Base-by-base conservation (phyloP, 1,284 basidiomycete species). In the Apiotrichum sp. region DNA sequence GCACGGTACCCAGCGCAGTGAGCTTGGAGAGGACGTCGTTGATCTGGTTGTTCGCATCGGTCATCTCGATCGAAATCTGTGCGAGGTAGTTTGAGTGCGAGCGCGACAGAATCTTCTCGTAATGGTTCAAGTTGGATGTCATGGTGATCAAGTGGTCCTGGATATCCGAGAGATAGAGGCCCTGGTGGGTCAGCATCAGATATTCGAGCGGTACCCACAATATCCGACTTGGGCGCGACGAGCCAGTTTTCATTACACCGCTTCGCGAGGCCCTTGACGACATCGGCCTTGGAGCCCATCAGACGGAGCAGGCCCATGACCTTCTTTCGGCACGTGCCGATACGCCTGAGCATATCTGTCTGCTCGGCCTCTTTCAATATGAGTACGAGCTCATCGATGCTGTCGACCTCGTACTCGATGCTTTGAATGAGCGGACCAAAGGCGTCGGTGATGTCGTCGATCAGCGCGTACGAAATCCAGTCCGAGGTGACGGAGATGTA, bases 251-350 rank as follows among this genome's bases (percentile, higher is more conserved):
- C 96, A 72, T 98, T 99, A 72, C 73, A 95, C 62, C 95, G 82
- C 78, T 99, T 99, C 35, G 95, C 93, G 39, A 99, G 80, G 14
- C 96, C 96, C 73, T 98, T 99, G 62, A 99, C 96, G 59, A 99
- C 96, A 72, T 99, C 96, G 47, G 96, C 96, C 80, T 99, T 99
- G 78, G 96, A 98, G 40, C 96, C 96, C 95, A 99, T 98, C 52
- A 98, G 78, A 6, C 82, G 72, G 50, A 99, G 77, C 40, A 99
- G 78, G 34, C 96, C 96, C 96, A 99, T 98, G 67, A 99, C 96
- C 78, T 99, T 99, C 80, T 98, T 98, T 50, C 96, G 83, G 74
- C 96, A 98, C 0, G 92, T 97, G 44, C 96, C 96, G 68, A 98
- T 99, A 61, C 93, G 74, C 58, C 86, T 71, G 62, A 89, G 77